Evolutionary conservation across 2,329 filamentous ascomycete genomes (phyloP).

Genomic region (Penicillium oxalicum): DNA sequence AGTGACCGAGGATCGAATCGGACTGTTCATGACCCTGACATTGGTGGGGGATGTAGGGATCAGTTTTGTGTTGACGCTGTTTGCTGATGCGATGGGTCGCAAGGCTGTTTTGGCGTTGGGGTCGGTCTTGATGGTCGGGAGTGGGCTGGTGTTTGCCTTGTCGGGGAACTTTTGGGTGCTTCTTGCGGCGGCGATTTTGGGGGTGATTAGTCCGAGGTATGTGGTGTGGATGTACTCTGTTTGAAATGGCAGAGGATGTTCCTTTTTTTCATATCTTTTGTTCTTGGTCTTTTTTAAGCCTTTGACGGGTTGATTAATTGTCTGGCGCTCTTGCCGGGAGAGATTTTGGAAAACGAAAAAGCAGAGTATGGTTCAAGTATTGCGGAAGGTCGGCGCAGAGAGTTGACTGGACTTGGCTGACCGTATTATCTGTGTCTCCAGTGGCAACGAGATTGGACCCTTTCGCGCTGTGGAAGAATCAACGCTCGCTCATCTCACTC

Average conservation of each 20-base stretch:
- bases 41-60: conserved; percentile 57
- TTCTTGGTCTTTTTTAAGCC: background rate
- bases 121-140: conserved; percentile 51
- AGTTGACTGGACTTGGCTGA: too few relatives aligned
- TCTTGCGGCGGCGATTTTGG: conserved; percentile 53
- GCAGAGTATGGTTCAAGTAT: background rate
- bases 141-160: conserved; percentile 50
- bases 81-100: conserved; percentile 55
- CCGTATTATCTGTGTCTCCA: conserved; percentile 5
- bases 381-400: too few relatives aligned
- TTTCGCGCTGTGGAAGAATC: conserved; percentile 64
- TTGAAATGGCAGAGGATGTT: too few relatives aligned
- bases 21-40: conserved; percentile 60
- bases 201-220: conserved; percentile 54
- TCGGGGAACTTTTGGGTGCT: conserved; percentile 56
- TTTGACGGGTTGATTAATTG: too few relatives aligned
- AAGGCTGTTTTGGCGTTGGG: conserved; percentile 51
- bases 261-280: conserved; percentile 6
- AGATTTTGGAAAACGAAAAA: background rate
- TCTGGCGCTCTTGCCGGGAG: background rate
- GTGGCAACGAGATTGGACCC: conserved; percentile 61
- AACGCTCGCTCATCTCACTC: conserved; percentile 56
- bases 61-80: conserved; percentile 51
- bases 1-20: conserved; percentile 54
- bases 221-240: background rate